phyloP scores from a whole-genome alignment of 2,329 filamentous ascomycete species.

The Cordyceps tenuipes region DNA sequence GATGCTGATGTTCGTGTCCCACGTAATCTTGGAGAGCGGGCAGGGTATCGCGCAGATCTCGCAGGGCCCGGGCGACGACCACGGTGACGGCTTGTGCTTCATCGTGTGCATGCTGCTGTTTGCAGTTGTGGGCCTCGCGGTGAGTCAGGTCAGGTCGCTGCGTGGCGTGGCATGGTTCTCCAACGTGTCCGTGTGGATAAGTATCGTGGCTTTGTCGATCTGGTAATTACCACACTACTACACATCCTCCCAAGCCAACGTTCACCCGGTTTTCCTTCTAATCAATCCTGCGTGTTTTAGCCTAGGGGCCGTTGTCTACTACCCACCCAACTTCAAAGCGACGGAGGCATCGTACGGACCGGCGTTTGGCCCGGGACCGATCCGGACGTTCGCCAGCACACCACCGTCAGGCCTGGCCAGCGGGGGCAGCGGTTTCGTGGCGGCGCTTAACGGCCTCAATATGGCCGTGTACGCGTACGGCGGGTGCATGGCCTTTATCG shows the following conservation, averaged over 20 bases:
- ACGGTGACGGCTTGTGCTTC: constrained; percentile 37
- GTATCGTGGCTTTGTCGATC: constrained; percentile 32
- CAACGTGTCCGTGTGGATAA: constrained; percentile 49
- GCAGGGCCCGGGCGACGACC: constrained; percentile 17
- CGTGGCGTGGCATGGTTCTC: constrained; percentile 46
- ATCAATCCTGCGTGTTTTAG: constrained; percentile 17
- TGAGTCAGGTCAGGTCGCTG: constrained; percentile 47
- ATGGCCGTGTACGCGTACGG: constrained; percentile 36
- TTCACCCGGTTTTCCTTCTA: not conserved
- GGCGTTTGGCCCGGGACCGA: constrained; percentile 19
- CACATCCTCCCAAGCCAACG: not conserved
- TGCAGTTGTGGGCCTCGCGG: constrained; percentile 38
- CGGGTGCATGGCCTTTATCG: constrained; percentile 46
- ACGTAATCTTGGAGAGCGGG: constrained; percentile 43
- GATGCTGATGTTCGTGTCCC: constrained; percentile 40
- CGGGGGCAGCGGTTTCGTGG: constrained; percentile 26
- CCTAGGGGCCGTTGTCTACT: constrained; percentile 43
- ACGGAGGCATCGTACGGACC: constrained; percentile 22
- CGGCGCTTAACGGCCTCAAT: not conserved
- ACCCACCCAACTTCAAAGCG: constrained; percentile 37
- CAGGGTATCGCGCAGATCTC: constrained; percentile 47
- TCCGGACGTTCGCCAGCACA: constrained; percentile 25
- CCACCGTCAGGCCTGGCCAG: constrained; percentile 33
- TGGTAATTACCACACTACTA: constrained; percentile 16
- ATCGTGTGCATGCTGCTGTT: constrained; percentile 42